A percentile compares a stretch with the other conserved stretches of the same genome.
Evolutionary conservation across 306 rosid species (phyloP).

Genomic region (Rosa multiflora): DNA sequence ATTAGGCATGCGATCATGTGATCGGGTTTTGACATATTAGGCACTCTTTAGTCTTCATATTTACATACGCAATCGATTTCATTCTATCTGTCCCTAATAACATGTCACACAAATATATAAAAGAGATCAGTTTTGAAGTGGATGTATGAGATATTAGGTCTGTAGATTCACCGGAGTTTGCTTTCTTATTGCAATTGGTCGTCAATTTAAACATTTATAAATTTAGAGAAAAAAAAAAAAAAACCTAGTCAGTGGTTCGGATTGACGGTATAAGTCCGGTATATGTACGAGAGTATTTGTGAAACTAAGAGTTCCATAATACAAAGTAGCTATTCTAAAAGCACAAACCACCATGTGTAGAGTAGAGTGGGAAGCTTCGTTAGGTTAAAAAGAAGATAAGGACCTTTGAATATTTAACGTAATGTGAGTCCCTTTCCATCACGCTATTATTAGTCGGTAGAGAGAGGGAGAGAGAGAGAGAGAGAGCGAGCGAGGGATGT

Average conservation of each 20-base stretch:
- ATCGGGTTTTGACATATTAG: neutral
- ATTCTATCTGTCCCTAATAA: neutral
- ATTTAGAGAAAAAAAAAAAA: too few species aligned
- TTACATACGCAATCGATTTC: neutral
- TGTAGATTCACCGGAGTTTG: too few species aligned
- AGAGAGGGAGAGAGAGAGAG: slow-evolving; percentile 18
- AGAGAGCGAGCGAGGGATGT: slow-evolving; percentile 7
- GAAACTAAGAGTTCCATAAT: neutral
- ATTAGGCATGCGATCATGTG: neutral
- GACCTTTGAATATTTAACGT: neutral
- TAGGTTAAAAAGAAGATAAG: neutral
- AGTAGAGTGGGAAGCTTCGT: neutral
- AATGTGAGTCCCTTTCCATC: slow-evolving; percentile 12
- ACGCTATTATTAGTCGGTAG: slow-evolving; percentile 22
- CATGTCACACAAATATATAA: neutral
- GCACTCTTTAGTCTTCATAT: neutral
- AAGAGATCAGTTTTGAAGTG: neutral
- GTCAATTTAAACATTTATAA: too few species aligned
- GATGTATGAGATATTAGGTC: too few species aligned
- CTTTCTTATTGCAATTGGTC: too few species aligned
- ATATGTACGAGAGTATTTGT: too few species aligned
- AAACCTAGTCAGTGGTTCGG: neutral
- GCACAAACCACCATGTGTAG: neutral
- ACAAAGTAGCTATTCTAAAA: neutral
- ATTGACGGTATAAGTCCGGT: neutral